A percentile compares a stretch with the other conserved stretches of the same genome.
These are phyloP conservation scores for Penicillium cinerascens DNA, from an alignment of 495 filamentous ascomycete genomes.

Conservation along the genomic window DNA sequence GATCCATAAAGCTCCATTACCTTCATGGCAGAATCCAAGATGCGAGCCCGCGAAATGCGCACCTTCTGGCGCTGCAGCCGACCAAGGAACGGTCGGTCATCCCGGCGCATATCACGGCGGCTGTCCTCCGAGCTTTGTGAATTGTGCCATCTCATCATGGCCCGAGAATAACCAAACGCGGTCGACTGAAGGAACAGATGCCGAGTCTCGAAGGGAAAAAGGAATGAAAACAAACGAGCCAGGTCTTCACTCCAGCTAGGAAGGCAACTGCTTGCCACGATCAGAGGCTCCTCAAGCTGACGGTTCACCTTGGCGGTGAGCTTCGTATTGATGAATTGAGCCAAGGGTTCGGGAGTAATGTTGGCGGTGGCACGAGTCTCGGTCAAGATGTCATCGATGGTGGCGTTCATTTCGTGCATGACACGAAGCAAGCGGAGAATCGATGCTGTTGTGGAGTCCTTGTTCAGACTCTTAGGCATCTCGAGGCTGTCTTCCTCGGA, in stretches of 20 bases:
- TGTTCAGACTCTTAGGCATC: slow-evolving; percentile 79
- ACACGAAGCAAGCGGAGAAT: slow-evolving; percentile 89
- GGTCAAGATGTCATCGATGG: slow-evolving; percentile 93
- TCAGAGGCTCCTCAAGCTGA: slow-evolving; percentile 95
- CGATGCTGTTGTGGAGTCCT: slow-evolving; percentile 75
- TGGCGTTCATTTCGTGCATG: slow-evolving; percentile 88
- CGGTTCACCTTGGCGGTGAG: slow-evolving; percentile 98
- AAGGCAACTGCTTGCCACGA: slow-evolving; percentile 95
- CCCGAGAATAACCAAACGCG: slow-evolving; percentile 95
- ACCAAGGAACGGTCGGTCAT: slow-evolving; percentile 90
- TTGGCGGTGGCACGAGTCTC: slow-evolving; percentile 70
- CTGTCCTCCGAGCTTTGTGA: slow-evolving; percentile 75
- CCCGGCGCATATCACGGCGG: slow-evolving; percentile 75
- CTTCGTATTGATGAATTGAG: slow-evolving; percentile 98
- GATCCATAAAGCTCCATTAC: slow-evolving; percentile 99
- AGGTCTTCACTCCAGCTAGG: slow-evolving; percentile 97
- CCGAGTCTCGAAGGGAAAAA: slow-evolving; percentile 98
- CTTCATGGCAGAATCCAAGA: slow-evolving; percentile 94
- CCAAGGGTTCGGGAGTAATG: slow-evolving; percentile 77
- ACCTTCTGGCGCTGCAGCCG: slow-evolving; percentile 95
- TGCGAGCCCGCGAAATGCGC: slow-evolving; percentile 85
- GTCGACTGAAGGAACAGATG: slow-evolving; percentile 98
- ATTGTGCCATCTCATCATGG: slow-evolving; percentile 97
- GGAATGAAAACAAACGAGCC: slow-evolving; percentile 91
- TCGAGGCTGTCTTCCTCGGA: slow-evolving; percentile 46